phyloP scores from a whole-genome alignment of 2,329 filamentous ascomycete species.

The Cladosporium halotolerans region DNA sequence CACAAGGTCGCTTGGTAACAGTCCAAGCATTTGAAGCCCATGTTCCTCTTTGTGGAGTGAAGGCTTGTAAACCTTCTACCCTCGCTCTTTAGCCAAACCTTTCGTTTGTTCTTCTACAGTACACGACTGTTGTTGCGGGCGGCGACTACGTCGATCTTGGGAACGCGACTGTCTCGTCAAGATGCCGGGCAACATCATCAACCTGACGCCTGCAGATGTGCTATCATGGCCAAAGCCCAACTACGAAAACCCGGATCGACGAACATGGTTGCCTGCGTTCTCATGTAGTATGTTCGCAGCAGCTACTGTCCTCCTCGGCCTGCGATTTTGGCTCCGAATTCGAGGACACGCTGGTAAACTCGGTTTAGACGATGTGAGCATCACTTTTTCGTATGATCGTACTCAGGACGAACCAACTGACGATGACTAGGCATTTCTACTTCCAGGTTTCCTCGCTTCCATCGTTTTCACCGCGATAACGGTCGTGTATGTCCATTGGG shows the following conservation, averaged over 20 bases:
- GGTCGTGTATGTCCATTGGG: slow-evolving; percentile 22
- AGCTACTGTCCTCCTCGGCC: slow-evolving; percentile 22
- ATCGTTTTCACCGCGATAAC: slow-evolving; percentile 19
- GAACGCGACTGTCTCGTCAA: not conserved
- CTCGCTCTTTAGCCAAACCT: no score
- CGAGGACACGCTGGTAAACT: slow-evolving; percentile 24
- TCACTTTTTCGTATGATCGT: not conserved
- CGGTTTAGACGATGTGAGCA: slow-evolving; percentile 29
- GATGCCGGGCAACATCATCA: slow-evolving; percentile 27
- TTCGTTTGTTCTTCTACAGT: no score
- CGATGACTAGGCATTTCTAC: slow-evolving; percentile 16
- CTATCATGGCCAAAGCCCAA: slow-evolving; percentile 28
- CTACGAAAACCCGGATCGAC: slow-evolving; percentile 23
- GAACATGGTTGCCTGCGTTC: slow-evolving; percentile 30
- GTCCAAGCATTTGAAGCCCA: no score
- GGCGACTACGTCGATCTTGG: no score
- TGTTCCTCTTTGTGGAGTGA: no score
- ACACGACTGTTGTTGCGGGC: no score
- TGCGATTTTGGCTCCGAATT: slow-evolving; percentile 26
- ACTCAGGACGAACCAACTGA: not conserved
- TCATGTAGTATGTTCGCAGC: slow-evolving; percentile 22
- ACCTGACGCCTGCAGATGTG: slow-evolving; percentile 18
- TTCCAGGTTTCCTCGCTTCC: slow-evolving; percentile 19
- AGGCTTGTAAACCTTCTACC: no score
- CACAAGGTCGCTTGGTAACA: not conserved